Percentiles rank a stretch among this genome's conserved stretches.
These are phyloP conservation scores for Phytophthora litchii DNA, from an alignment of 352 stramenopile genomes.

Conservation along the genomic window DNA sequence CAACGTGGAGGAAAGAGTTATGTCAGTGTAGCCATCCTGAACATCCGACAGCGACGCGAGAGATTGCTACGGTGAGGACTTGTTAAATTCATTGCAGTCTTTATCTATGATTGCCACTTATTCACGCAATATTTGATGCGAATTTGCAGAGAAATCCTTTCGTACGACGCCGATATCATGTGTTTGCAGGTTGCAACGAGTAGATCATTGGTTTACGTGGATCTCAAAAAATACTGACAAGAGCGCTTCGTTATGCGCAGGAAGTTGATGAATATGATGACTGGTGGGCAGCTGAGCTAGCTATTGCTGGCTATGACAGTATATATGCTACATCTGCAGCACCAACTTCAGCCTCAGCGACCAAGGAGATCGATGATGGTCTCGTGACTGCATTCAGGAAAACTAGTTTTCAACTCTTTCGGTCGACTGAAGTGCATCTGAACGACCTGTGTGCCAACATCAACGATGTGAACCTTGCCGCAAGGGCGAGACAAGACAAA, in stretches of 20 bases:
- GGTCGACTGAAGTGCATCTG: slow-evolving; percentile 55
- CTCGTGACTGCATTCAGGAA: slow-evolving; percentile 83
- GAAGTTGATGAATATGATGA: slow-evolving; percentile 91
- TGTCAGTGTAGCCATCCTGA: slow-evolving; percentile 57
- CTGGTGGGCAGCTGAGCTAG: slow-evolving; percentile 80
- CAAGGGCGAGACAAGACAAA: slow-evolving; percentile 71
- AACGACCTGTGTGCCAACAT: slow-evolving; percentile 57
- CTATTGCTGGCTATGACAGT: slow-evolving; percentile 77
- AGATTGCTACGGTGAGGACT: slow-evolving; percentile 51
- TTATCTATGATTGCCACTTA: neutral
- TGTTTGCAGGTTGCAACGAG: slow-evolving; percentile 69
- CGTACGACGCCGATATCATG: slow-evolving; percentile 81
- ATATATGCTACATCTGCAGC: slow-evolving; percentile 49
- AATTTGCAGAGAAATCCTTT: slow-evolving; percentile 64
- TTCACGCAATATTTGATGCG: too few relatives aligned
- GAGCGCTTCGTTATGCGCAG: slow-evolving; percentile 20
- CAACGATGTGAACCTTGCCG: slow-evolving; percentile 48
- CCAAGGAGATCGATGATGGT: slow-evolving; percentile 54
- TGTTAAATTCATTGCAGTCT: neutral
- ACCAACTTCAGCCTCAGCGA: slow-evolving; percentile 20
- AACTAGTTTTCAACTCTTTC: slow-evolving; percentile 82
- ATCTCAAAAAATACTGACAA: too few relatives aligned
- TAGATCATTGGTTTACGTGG: too few relatives aligned
- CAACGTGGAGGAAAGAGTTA: slow-evolving; percentile 55
- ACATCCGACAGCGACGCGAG: slow-evolving; percentile 59